These are phyloP conservation scores for Dactylella cylindrospora DNA, from an alignment of 2,329 filamentous ascomycete species.

Conservation along the genomic window DNA sequence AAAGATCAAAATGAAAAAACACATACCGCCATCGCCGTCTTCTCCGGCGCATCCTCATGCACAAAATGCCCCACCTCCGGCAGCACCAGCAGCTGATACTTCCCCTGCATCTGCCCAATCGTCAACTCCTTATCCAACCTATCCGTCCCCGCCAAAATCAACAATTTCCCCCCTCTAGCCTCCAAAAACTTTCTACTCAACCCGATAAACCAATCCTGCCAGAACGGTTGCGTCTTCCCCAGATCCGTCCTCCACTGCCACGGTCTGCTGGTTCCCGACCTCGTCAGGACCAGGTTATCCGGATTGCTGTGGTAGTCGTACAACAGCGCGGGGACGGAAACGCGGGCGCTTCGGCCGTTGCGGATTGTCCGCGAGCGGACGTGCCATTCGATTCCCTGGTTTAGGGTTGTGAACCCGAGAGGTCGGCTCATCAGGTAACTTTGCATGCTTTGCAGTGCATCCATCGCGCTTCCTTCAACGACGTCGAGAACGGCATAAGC, in stretches of 20 bases:
- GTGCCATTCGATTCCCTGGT: slow-evolving; percentile 90
- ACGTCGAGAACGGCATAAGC: slow-evolving; percentile 92
- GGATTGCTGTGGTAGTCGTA: slow-evolving; percentile 54
- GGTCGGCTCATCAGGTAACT: slow-evolving; percentile 83
- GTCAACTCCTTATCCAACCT: slow-evolving; percentile 86
- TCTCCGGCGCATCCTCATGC: slow-evolving; percentile 90
- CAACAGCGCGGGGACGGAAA: slow-evolving; percentile 81
- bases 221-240: slow-evolving; percentile 79
- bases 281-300: slow-evolving; percentile 44
- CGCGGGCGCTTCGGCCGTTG: slow-evolving; percentile 77
- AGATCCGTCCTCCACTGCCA: slow-evolving; percentile 89
- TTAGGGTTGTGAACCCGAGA: slow-evolving; percentile 71
- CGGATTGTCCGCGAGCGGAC: slow-evolving; percentile 82
- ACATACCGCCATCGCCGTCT: slow-evolving; percentile 69
- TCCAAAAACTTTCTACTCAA: slow-evolving; percentile 84
- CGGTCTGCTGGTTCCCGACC: slow-evolving; percentile 4
- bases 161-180: slow-evolving; percentile 77
- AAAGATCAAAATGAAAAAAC: neutral
- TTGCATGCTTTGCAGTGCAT: slow-evolving; percentile 91
- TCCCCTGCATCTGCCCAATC: slow-evolving; percentile 97
- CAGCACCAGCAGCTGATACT: slow-evolving; percentile 93
- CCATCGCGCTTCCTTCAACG: slow-evolving; percentile 92
- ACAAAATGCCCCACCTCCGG: slow-evolving; percentile 95
- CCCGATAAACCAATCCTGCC: slow-evolving; percentile 90
- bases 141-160: slow-evolving; percentile 86